Evolutionary conservation across 768 basidiomycete species (phyloP).

Genomic region (Russula sp.): DNA sequence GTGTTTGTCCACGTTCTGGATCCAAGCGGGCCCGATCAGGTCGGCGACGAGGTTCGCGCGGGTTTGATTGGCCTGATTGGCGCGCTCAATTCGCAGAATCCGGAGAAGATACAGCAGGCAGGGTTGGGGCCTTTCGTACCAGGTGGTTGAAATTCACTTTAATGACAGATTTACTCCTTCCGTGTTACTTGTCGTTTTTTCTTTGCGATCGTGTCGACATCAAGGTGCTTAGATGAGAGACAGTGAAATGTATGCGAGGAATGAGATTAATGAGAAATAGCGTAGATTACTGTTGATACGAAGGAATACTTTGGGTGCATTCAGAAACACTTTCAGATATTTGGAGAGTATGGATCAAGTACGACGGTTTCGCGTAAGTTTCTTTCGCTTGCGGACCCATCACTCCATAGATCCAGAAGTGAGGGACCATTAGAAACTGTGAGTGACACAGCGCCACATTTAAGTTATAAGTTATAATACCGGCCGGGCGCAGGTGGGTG

Average conservation of each 20-base stretch:
- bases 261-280: neutral
- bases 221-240: slow-evolving; percentile 13
- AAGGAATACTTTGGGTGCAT: neutral
- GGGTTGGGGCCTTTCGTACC: slow-evolving; percentile 60
- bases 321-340: no score
- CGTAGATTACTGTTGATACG: neutral
- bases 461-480: no score
- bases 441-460: no score
- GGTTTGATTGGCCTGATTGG: slow-evolving; percentile 73
- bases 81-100: slow-evolving; percentile 69
- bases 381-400: no score
- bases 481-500: no score
- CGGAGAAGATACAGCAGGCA: slow-evolving; percentile 76
- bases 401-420: slow-evolving; percentile 7
- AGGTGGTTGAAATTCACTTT: slow-evolving; percentile 37
- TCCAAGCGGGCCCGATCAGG: slow-evolving; percentile 67
- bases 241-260: slow-evolving; percentile 4
- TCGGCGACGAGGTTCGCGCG: slow-evolving; percentile 73
- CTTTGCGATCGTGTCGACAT: neutral
- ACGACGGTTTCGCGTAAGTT: no score
- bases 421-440: slow-evolving; percentile 46
- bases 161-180: slow-evolving; percentile 10
- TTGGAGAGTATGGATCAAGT: no score
- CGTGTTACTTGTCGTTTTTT: neutral
- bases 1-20: slow-evolving; percentile 84